These are phyloP conservation scores for Oryza rufipogon DNA, from an alignment of 176 grass and related monocot species.

Conservation along the genomic window DNA sequence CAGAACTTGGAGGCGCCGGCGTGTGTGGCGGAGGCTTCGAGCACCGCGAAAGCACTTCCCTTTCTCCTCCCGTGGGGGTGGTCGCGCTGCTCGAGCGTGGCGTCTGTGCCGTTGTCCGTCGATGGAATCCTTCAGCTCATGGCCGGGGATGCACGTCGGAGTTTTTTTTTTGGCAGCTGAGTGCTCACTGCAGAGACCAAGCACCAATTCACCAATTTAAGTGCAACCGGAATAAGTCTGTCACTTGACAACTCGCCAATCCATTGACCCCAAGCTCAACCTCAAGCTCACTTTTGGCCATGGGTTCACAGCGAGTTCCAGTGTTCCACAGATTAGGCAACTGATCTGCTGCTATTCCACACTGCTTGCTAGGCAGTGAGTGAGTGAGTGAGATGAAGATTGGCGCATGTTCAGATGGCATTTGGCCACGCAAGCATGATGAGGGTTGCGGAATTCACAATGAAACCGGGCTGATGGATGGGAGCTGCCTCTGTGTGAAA, in stretches of 20 bases:
- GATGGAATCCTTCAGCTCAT: too few species aligned
- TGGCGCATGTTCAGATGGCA: background rate
- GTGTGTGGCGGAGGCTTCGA: background rate
- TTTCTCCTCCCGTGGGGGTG: background rate
- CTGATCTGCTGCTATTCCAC: background rate
- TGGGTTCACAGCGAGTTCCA: background rate
- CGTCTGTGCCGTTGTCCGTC: too few species aligned
- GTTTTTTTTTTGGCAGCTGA: background rate
- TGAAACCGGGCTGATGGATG: background rate
- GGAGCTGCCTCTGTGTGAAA: background rate
- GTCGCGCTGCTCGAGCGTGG: background rate
- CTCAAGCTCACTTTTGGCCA: background rate
- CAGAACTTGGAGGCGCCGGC: background rate
- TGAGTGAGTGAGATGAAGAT: background rate
- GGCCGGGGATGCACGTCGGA: too few species aligned
- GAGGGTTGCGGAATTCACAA: background rate
- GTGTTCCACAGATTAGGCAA: background rate
- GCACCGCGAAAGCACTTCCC: too few species aligned
- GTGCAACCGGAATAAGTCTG: background rate
- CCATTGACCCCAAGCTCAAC: background rate
- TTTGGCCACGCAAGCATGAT: background rate
- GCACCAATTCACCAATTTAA: background rate
- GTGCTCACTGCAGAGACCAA: background rate
- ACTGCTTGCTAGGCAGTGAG: background rate
- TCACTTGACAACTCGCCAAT: background rate